Conservation (phyloP, 2,329 filamentous ascomycete species). For the Cadophora luteo-olivacea region DNA sequence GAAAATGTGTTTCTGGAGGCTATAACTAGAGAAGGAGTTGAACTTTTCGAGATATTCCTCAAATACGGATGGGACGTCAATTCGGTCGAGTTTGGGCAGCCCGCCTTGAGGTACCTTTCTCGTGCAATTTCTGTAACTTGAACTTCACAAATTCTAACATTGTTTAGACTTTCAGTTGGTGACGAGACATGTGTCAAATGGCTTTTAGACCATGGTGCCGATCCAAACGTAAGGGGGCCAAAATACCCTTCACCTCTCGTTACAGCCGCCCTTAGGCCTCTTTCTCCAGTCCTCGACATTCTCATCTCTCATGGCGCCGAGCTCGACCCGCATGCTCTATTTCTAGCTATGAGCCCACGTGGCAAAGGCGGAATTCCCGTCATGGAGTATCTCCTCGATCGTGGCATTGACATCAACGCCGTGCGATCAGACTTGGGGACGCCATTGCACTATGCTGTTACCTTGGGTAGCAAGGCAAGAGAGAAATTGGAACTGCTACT, state of each 20-base stretch:
- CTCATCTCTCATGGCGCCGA: slow-evolving; percentile 1
- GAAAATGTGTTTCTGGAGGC: background rate
- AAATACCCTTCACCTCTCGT: slow-evolving; percentile 6
- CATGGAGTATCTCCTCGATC: slow-evolving; percentile 7
- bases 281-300: background rate
- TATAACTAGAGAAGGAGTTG: background rate
- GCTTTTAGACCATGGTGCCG: slow-evolving; percentile 20
- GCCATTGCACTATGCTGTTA: slow-evolving; percentile 15
- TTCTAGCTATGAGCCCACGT: slow-evolving; percentile 6
- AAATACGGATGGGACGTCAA: slow-evolving; percentile 17
- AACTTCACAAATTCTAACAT: too few species aligned
- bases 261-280: slow-evolving; percentile 12
- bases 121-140: too few species aligned
- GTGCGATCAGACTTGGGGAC: background rate
- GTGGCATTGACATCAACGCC: slow-evolving; percentile 8
- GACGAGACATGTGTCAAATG: background rate
- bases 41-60: background rate
- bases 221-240: background rate
- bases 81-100: slow-evolving; percentile 10
- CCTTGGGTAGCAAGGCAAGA: background rate
- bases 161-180: background rate
- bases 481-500: slow-evolving; percentile 4
- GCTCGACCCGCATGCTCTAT: background rate
- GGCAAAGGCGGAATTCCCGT: slow-evolving; percentile 10
- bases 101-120: slow-evolving; percentile 6